Conservation (phyloP, 345 rosid genomes). For the Bruguiera sexangula region DNA sequence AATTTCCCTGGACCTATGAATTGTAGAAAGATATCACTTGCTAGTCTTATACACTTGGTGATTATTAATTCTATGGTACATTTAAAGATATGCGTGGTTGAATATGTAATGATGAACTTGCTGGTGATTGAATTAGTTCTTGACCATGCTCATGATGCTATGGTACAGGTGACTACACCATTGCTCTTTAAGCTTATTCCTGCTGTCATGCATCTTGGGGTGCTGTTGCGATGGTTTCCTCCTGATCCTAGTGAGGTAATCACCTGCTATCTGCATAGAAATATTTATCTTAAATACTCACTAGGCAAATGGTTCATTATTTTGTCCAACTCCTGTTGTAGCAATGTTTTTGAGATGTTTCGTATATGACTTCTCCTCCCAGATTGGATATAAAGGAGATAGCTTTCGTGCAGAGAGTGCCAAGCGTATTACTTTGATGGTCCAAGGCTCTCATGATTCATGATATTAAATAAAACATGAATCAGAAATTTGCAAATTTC, state of each 20-base stretch:
- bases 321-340: conserved; percentile 1
- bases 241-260: conserved; percentile 43
- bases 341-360: conserved; percentile 14
- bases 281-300: not conserved
- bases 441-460: conserved; percentile 86
- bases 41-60: too few species aligned
- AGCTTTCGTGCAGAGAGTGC: conserved; percentile 63
- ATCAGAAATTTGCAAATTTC: conserved; percentile 42
- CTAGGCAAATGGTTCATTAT: not conserved
- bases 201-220: conserved; percentile 45
- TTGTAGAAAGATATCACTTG: too few species aligned
- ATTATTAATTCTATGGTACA: not conserved
- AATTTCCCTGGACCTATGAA: not conserved
- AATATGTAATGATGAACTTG: too few species aligned
- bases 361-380: conserved; percentile 18
- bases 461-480: conserved; percentile 60
- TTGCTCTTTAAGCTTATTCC: conserved; percentile 50
- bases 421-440: conserved; percentile 74
- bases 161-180: conserved; percentile 46
- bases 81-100: too few species aligned
- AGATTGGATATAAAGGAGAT: conserved; percentile 48
- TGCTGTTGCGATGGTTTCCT: conserved; percentile 44
- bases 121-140: too few species aligned
- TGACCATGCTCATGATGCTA: conserved; percentile 3
- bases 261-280: not conserved